Conservation (phyloP, 1,139 yeast genomes). For the Protomyces pachydermus region DNA sequence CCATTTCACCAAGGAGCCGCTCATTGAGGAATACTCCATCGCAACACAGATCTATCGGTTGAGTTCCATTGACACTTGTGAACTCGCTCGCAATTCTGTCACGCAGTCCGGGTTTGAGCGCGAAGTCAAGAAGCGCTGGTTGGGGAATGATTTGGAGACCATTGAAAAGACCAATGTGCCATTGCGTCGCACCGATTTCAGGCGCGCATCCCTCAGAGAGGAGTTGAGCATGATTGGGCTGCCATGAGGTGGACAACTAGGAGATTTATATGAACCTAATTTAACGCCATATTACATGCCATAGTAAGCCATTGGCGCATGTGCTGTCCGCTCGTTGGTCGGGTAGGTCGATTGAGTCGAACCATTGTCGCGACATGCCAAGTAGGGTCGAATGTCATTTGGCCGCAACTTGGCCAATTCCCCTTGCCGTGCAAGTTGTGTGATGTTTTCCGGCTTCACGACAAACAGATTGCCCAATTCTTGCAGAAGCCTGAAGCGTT, state of each 20-base stretch:
- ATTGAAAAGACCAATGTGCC: constrained; percentile 95
- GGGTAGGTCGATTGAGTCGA: background rate
- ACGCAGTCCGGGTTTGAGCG: constrained; percentile 89
- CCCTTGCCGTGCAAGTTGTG: constrained; percentile 78
- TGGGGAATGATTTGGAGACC: constrained; percentile 61
- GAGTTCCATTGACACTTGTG: constrained; percentile 95
- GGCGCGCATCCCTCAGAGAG: constrained; percentile 4
- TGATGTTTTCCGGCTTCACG: constrained; percentile 58
- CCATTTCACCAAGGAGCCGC: constrained; percentile 94
- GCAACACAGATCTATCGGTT: constrained; percentile 96
- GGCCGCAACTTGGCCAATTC: constrained; percentile 67
- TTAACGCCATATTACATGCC: background rate
- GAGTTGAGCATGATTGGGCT: constrained; percentile 3
- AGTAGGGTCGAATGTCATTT: constrained; percentile 44
- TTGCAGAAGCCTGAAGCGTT: constrained; percentile 64
- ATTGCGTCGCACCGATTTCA: constrained; percentile 9
- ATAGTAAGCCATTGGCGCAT: background rate
- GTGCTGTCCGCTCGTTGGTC: background rate
- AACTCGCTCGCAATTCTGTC: constrained; percentile 76
- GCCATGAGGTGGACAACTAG: background rate
- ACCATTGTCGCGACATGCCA: constrained; percentile 28
- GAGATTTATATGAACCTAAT: background rate
- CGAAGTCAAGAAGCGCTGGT: constrained; percentile 81
- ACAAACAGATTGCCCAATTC: constrained; percentile 83
- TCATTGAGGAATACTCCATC: constrained; percentile 93